Evolutionary conservation across 2,329 filamentous ascomycete species (phyloP).

Genomic region (Penicillium sp.): DNA sequence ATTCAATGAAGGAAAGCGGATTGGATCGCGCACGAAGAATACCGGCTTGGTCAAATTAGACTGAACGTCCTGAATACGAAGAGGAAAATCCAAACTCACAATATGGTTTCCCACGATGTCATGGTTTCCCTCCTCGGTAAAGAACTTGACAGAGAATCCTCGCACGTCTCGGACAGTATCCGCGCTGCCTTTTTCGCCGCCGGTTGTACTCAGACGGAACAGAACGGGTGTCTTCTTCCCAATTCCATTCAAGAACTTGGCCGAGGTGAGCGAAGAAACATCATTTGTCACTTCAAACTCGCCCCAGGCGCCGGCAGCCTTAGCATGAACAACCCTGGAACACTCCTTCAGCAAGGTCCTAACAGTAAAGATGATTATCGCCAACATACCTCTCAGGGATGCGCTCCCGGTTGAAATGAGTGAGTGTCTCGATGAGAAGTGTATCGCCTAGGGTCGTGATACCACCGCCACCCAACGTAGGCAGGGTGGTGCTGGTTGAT

Average conservation of each 20-base stretch:
- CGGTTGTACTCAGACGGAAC: constrained; percentile 52
- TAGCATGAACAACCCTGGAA: constrained; percentile 58
- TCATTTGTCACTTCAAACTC: constrained; percentile 65
- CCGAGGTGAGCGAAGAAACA: constrained; percentile 55
- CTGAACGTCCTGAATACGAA: background rate
- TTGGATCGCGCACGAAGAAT: constrained; percentile 50
- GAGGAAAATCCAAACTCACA: constrained; percentile 7
- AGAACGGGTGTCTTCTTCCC: constrained; percentile 58
- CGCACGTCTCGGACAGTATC: constrained; percentile 54
- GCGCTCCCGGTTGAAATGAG: constrained; percentile 63
- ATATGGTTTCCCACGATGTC: constrained; percentile 30
- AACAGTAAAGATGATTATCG: background rate
- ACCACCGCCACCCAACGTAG: constrained; percentile 35
- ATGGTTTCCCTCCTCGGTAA: constrained; percentile 54
- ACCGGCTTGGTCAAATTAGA: constrained; percentile 33
- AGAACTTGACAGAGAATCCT: constrained; percentile 56
- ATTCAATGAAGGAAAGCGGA: constrained; percentile 47
- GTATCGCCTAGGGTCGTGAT: constrained; percentile 57
- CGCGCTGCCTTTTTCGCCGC: constrained; percentile 49
- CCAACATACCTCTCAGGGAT: constrained; percentile 56
- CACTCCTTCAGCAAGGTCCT: background rate
- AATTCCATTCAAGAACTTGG: constrained; percentile 56
- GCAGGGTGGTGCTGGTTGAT: constrained; percentile 26
- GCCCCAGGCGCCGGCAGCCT: constrained; percentile 59
- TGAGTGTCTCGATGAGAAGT: constrained; percentile 63